A percentile compares a stretch with the other conserved stretches of the same genome.
phyloP scores from a whole-genome alignment of 2,329 filamentous ascomycete genomes.

The Colletotrichum tofieldiae region DNA sequence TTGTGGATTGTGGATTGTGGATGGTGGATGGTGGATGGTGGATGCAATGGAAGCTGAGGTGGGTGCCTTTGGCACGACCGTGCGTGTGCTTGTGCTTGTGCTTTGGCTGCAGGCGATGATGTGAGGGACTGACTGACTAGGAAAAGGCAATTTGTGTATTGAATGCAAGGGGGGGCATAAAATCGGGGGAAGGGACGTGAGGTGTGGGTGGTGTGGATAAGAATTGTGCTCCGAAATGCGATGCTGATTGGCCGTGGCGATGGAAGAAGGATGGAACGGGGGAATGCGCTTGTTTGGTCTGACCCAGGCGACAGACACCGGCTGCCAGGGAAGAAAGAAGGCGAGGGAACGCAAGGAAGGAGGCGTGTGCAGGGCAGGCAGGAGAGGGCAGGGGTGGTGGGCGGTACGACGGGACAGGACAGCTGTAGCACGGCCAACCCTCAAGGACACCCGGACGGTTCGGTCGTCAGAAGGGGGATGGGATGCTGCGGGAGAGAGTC shows the following conservation, averaged over 20 bases:
- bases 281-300: conserved; percentile 39
- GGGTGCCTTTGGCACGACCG: conserved; percentile 6
- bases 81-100: conserved; percentile 4
- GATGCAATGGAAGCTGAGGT: conserved; percentile 16
- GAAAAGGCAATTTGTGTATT: conserved; percentile 42
- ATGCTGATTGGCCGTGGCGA: conserved; percentile 12
- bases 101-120: conserved; percentile 29
- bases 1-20: neutral
- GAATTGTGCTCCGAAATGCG: neutral
- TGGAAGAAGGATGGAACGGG: conserved; percentile 22
- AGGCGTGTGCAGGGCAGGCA: neutral
- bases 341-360: conserved; percentile 33
- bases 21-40: conserved; percentile 13
- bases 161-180: conserved; percentile 39
- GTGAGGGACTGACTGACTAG: conserved; percentile 41
- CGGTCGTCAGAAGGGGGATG: neutral
- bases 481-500: conserved; percentile 17
- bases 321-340: conserved; percentile 38
- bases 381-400: neutral
- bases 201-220: conserved; percentile 32
- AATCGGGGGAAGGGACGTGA: conserved; percentile 27
- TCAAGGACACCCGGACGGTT: conserved; percentile 35
- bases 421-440: conserved; percentile 19
- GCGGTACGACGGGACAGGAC: conserved; percentile 10
- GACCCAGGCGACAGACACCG: conserved; percentile 33